Evolutionary conservation across 768 basidiomycete species (phyloP).

Genomic region (Hebeloma cylindrosporum): DNA sequence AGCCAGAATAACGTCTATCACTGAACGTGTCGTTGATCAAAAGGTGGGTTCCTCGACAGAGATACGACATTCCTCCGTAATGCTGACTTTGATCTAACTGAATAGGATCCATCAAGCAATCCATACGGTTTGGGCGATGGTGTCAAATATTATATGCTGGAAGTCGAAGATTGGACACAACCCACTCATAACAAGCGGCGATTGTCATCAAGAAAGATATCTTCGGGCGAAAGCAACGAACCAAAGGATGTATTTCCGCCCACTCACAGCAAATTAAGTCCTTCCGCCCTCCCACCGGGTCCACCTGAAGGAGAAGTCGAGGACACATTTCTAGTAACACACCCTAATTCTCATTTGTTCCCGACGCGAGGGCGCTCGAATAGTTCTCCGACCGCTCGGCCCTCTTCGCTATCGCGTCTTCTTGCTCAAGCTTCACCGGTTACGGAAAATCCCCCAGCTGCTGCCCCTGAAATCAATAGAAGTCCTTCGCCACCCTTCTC

Average conservation of each 20-base stretch:
- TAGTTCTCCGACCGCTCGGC: conserved; percentile 68
- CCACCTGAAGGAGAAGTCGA: conserved; percentile 73
- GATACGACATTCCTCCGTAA: conserved; percentile 14
- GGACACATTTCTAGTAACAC: conserved; percentile 64
- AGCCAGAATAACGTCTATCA: conserved; percentile 85
- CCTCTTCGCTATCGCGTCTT: conserved; percentile 76
- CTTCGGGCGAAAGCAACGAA: conserved; percentile 46
- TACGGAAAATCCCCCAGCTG: conserved; percentile 31
- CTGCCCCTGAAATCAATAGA: conserved; percentile 18
- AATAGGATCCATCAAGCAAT: conserved; percentile 77
- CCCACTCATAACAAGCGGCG: conserved; percentile 65
- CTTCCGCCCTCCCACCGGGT: conserved; percentile 52
- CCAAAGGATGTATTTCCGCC: conserved; percentile 32
- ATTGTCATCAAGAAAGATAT: conserved; percentile 49
- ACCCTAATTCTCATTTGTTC: conserved; percentile 66
- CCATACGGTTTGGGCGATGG: conserved; percentile 89
- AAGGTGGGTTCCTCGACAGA: conserved; percentile 49
- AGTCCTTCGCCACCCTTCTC: conserved; percentile 36
- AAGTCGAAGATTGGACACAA: conserved; percentile 93
- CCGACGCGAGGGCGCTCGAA: conserved; percentile 61
- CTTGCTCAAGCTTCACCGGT: conserved; percentile 68
- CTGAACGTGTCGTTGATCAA: conserved; percentile 80
- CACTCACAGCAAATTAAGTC: conserved; percentile 22
- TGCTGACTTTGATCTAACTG: conserved; percentile 31
- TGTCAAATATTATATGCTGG: conserved; percentile 90